Conservation (phyloP, 202 grass and related monocot genomes). For the Hordeum pubiflorum region DNA sequence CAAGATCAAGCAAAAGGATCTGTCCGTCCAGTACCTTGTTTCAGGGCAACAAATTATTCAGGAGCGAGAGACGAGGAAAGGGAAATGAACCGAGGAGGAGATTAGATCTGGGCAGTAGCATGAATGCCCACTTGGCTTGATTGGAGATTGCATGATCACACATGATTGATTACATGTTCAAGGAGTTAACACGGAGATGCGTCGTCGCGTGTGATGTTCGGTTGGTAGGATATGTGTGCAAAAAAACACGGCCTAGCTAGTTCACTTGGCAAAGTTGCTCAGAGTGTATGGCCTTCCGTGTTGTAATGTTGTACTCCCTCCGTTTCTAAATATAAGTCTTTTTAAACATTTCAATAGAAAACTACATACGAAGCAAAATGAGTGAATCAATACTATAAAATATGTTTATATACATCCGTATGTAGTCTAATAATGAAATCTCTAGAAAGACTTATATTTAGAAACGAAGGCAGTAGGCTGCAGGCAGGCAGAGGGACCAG, state of each 20-base stretch:
- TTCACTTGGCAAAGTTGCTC: constrained; percentile 5
- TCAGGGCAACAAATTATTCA: constrained; percentile 7
- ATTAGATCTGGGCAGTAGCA: constrained; percentile 27
- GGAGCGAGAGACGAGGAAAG: background rate
- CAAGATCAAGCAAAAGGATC: constrained; percentile 26
- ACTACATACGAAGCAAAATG: too few species aligned
- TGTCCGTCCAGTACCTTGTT: background rate
- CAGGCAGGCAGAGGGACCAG: background rate
- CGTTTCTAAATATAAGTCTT: too few species aligned
- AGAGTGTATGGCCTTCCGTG: constrained; percentile 2
- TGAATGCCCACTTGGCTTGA: background rate
- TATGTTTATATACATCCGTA: too few species aligned
- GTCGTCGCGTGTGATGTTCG: background rate
- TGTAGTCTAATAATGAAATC: too few species aligned
- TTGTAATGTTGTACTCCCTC: background rate
- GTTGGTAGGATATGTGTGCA: background rate
- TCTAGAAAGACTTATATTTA: too few species aligned
- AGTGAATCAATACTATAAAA: too few species aligned
- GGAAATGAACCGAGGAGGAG: background rate
- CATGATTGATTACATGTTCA: background rate
- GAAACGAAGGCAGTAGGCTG: too few species aligned
- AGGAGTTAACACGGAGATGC: background rate
- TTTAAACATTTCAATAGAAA: too few species aligned
- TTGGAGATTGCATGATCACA: constrained; percentile 7
- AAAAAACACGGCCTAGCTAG: background rate